phyloP scores from a whole-genome alignment of 2,329 filamentous ascomycete genomes.

The Aspergillus uvarum region DNA sequence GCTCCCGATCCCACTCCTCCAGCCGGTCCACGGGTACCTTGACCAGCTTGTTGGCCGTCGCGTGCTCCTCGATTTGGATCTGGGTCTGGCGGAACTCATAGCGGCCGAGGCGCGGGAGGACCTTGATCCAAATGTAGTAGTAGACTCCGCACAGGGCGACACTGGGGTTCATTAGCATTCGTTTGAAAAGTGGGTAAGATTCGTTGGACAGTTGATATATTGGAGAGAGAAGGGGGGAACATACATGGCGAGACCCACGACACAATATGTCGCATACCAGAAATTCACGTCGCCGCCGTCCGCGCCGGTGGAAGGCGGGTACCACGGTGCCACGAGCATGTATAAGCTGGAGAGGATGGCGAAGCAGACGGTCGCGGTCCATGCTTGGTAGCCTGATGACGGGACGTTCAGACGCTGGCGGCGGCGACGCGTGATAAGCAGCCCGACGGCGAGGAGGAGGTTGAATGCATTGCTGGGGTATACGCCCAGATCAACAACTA shows the following conservation, averaged over 20 bases:
- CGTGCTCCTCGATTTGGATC: conserved; percentile 51
- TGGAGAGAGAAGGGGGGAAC: conserved; percentile 29
- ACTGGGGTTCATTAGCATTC: conserved; percentile 30
- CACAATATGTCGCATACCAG: conserved; percentile 70
- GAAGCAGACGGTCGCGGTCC: conserved; percentile 60
- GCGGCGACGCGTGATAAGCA: conserved; percentile 58
- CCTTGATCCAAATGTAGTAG: conserved; percentile 59
- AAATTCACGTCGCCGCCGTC: conserved; percentile 68
- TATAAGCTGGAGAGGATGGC: conserved; percentile 61
- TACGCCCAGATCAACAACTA: conserved; percentile 58
- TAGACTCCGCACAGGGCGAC: conserved; percentile 57
- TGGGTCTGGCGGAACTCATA: conserved; percentile 60
- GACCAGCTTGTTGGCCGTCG: conserved; percentile 52
- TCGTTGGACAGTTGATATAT: no score
- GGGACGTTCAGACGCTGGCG: conserved; percentile 53
- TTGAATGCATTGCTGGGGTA: conserved; percentile 62
- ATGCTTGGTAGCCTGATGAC: conserved; percentile 56
- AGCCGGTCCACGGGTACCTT: conserved; percentile 55
- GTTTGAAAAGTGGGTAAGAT: background rate
- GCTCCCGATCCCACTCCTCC: conserved; percentile 57
- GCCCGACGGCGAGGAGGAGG: conserved; percentile 56
- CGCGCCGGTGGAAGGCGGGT: conserved; percentile 60
- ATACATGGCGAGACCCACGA: conserved; percentile 64
- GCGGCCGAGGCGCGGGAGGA: conserved; percentile 53
- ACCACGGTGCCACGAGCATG: conserved; percentile 70